Base-by-base conservation (phyloP, 2,329 filamentous ascomycete genomes). In the Colletotrichum viniferum region DNA sequence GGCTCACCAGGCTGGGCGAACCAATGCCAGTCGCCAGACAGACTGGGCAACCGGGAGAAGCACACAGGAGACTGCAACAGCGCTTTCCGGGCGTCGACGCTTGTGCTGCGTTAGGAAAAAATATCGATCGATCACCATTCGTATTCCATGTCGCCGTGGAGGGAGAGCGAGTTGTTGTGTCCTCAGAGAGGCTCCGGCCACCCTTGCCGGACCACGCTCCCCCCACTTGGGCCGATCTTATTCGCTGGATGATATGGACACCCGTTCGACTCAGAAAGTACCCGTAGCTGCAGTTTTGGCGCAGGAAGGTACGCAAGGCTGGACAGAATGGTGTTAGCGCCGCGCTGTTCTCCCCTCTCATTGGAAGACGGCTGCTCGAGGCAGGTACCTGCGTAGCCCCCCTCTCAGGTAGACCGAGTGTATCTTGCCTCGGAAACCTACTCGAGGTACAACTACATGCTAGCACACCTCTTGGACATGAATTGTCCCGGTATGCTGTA, bases 71-170 rank as follows among this genome's bases (percentile, higher is more conserved):
- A 48, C 63, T 63, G 55, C 69, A 56, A 73, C 43, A 73, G n/a
- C 43, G 55, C 63, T 43, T 69, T 73, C 64, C 62, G 73, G 69
- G 63, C 63, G 73, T 75, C 34, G 55, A 73, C 73, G 73, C 73
- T 75, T 73, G 69, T 66, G 63, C 72, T 73, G 58, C 43, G 73
- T 75, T 75, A 32, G 73, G 73, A 68, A 73, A 73, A n/a, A 75
- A 58, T 10, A 48, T 68, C 32, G 73, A 73, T 62, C 62, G 73
- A 75, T 75, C 73, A 73, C 73, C 73, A 69, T 75, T 75, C 73
- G 69, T 75, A 75, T 73, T 69, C 58, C 69, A 68, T 36, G 62
- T 56, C 73, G 43, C 43, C 62, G 43, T 34, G 56, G 63, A 58
- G 32, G 58, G 67, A 32, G 30, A 65, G 52, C 61, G 69, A 72